Conservation (phyloP, 768 basidiomycete species). For the Dioszegia crocea region DNA sequence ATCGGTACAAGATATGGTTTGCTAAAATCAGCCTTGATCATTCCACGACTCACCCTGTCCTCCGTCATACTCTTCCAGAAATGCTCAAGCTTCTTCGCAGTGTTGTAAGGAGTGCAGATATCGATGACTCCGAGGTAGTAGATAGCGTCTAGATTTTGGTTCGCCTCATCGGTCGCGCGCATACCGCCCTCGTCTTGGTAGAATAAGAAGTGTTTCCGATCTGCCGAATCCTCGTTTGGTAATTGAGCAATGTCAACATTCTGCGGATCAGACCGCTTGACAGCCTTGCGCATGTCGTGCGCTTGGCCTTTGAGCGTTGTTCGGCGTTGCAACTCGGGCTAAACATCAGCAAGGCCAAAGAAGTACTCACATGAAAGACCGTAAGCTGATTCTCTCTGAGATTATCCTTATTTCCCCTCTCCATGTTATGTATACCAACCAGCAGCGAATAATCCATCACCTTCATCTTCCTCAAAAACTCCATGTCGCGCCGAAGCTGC, state of each 20-base stretch:
- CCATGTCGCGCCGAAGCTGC: constrained; percentile 80
- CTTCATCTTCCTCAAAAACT: constrained; percentile 71
- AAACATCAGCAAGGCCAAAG: constrained; percentile 55
- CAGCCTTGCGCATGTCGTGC: constrained; percentile 75
- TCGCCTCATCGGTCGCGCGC: constrained; percentile 80
- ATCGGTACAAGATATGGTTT: constrained; percentile 89
- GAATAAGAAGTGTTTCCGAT: constrained; percentile 72
- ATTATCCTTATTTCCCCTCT: constrained; percentile 85
- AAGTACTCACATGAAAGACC: constrained; percentile 72
- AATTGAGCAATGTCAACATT: constrained; percentile 57
- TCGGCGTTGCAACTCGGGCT: constrained; percentile 6
- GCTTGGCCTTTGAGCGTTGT: constrained; percentile 64
- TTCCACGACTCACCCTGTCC: constrained; percentile 65
- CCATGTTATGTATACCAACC: constrained; percentile 89
- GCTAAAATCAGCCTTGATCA: constrained; percentile 53
- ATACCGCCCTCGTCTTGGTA: constrained; percentile 96
- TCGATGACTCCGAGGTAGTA: constrained; percentile 97
- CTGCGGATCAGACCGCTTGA: constrained; percentile 76
- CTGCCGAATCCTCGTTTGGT: constrained; percentile 61
- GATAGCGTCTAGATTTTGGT: constrained; percentile 67
- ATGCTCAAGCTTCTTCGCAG: constrained; percentile 75
- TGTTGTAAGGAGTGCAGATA: constrained; percentile 83
- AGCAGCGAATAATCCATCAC: constrained; percentile 98
- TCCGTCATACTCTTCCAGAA: constrained; percentile 85
- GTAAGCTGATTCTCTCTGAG: constrained; percentile 82